Conservation (phyloP, 371 early-diverging fungal genomes). For the Mortierella sp. region DNA sequence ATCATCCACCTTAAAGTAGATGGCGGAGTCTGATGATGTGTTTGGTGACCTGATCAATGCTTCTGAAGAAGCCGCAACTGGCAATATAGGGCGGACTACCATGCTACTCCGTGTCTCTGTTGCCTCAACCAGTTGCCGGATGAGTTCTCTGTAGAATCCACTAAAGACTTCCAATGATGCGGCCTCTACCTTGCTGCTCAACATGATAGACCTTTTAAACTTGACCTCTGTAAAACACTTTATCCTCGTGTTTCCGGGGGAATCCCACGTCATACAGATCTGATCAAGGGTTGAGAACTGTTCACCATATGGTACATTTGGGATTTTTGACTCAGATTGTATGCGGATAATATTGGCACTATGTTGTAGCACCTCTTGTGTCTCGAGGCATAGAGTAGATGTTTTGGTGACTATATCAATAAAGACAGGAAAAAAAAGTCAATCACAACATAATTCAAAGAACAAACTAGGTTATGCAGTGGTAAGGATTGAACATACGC, state of each 20-base stretch:
- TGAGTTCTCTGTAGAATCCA: constrained; percentile 21
- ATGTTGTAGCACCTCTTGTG: constrained; percentile 17
- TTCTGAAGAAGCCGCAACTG: neutral
- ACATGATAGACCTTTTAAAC: constrained; percentile 29
- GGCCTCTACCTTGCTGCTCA: constrained; percentile 19
- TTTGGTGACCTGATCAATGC: neutral
- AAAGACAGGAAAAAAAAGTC: neutral
- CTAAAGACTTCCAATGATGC: constrained; percentile 18
- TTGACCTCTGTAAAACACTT: constrained; percentile 25
- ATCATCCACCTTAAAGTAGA: neutral
- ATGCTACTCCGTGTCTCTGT: neutral
- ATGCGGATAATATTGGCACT: constrained; percentile 8
- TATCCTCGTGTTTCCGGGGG: constrained; percentile 26
- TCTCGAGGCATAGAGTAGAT: constrained; percentile 18
- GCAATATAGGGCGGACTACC: neutral
- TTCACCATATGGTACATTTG: constrained; percentile 25
- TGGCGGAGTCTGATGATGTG: neutral
- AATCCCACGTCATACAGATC: constrained; percentile 26
- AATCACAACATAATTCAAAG: neutral
- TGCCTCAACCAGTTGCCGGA: constrained; percentile 17
- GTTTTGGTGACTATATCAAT: constrained; percentile 17
- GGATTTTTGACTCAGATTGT: constrained; percentile 16
- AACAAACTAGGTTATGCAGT: too few species aligned
- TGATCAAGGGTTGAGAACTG: constrained; percentile 19
- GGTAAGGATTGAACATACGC: constrained; percentile 7